These are phyloP conservation scores for Neofusicoccum sp. DNA, from an alignment of 2,329 filamentous ascomycete genomes.

Conservation along the genomic window DNA sequence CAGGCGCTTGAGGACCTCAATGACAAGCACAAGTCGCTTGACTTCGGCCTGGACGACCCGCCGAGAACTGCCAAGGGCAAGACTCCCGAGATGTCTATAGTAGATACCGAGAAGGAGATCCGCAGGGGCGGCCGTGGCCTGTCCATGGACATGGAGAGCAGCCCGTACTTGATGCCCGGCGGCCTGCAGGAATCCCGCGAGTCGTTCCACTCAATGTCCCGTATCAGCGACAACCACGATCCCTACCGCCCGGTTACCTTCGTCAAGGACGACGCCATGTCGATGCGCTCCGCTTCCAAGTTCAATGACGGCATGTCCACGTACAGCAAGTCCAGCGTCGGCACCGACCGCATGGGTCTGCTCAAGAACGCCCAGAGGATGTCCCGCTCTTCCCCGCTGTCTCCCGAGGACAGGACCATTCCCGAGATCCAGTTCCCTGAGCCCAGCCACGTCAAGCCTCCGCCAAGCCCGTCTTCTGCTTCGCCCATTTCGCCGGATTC, in stretches of 20 bases:
- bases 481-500: conserved; percentile 1
- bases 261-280: conserved; percentile 46
- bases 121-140: conserved; percentile 51
- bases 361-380: conserved; percentile 61
- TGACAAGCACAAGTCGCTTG: conserved; percentile 87
- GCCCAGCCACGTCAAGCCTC: conserved; percentile 24
- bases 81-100: conserved; percentile 61
- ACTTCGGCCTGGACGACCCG: conserved; percentile 76
- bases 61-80: conserved; percentile 3
- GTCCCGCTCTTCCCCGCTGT: conserved; percentile 49
- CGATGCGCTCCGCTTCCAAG: conserved; percentile 35
- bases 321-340: conserved; percentile 54
- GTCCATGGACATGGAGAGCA: conserved; percentile 69
- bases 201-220: conserved; percentile 79
- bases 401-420: conserved; percentile 33
- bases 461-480: conserved; percentile 1
- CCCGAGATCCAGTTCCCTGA: conserved; percentile 41
- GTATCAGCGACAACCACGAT: conserved; percentile 72
- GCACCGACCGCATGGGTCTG: conserved; percentile 52
- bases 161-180: conserved; percentile 91
- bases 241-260: conserved; percentile 75
- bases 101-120: conserved; percentile 49
- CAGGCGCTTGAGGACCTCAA: conserved; percentile 75
- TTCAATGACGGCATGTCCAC: conserved; percentile 50
- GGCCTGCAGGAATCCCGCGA: conserved; percentile 77